These are phyloP conservation scores for Aspergillus fumigatiaffinis DNA, from an alignment of 2,329 filamentous ascomycete species.

Conservation along the genomic window DNA sequence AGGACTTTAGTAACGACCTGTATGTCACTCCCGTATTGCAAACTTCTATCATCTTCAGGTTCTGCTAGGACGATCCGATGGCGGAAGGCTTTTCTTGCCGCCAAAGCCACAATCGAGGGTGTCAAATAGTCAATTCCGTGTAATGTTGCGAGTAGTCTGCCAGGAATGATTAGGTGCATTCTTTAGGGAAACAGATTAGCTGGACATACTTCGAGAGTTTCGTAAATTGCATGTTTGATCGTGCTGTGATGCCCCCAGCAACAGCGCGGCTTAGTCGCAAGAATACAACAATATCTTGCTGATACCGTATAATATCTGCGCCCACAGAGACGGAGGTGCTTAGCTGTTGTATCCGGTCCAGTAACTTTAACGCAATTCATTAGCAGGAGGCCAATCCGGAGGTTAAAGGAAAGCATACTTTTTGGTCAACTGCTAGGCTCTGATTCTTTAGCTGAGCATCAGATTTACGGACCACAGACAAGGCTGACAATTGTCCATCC, in stretches of 20 bases:
- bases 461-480: slow-evolving; percentile 35
- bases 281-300: slow-evolving; percentile 83
- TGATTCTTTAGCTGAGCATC: slow-evolving; percentile 15
- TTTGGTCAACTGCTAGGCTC: slow-evolving; percentile 18
- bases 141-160: slow-evolving; percentile 63
- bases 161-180: not conserved
- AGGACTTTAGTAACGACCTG: slow-evolving; percentile 65
- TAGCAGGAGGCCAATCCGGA: not conserved
- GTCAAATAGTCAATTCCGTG: slow-evolving; percentile 78
- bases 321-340: slow-evolving; percentile 60
- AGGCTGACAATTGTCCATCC: slow-evolving; percentile 32
- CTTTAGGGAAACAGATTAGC: not conserved
- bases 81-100: slow-evolving; percentile 79
- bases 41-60: slow-evolving; percentile 72
- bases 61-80: slow-evolving; percentile 72
- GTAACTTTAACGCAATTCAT: slow-evolving; percentile 25
- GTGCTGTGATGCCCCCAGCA: slow-evolving; percentile 69
- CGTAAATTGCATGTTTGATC: slow-evolving; percentile 73
- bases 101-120: slow-evolving; percentile 76
- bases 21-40: slow-evolving; percentile 86
- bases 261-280: slow-evolving; percentile 85
- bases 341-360: slow-evolving; percentile 58
- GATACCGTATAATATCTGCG: slow-evolving; percentile 76
- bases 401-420: slow-evolving; percentile 13
- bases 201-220: slow-evolving; percentile 56